Base-by-base conservation (phyloP, 2,329 filamentous ascomycete species). In the Didymellaceae sp. region DNA sequence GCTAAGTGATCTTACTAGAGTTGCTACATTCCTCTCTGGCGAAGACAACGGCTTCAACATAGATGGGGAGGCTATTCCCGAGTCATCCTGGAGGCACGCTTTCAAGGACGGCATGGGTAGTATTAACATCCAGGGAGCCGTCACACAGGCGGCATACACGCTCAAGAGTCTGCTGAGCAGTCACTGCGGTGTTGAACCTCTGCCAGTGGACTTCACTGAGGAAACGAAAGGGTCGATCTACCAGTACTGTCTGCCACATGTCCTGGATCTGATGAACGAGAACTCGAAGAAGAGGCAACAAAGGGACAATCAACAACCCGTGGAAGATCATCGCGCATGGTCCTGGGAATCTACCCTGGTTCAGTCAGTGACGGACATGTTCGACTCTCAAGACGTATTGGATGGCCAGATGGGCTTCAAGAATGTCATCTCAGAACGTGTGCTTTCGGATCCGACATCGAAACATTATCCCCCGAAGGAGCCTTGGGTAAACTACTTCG, bases 71-170 rank as follows among this genome's bases (percentile, higher is more conserved):
- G 2, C 16, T 8, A 6, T 8, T 4, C 10, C 39, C 2, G 42
- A 46, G 4, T 32, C 43, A 2, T 34, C 39, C 7, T 59, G 54
- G 54, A 53, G 46, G 10, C 33, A 39, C 13, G 26, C 39, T 0
- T 59, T 59, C 43, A 59, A 57, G 13, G 51, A 55, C 13, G 52
- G 52, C 3, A 52, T 57, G 49, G 57, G 57, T n/a, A 52, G 45
- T 3, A 42, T 59, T 1, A 59, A 59, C 16, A 39, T 59, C 6
- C 45, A 57, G 16, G 57, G 54, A n/a, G 57, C 57, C 3, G 42
- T 54, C n/a, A 55, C 57, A 9, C 57, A 59, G 32, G 57, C 57
- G 7, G 57, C 54, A 5, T 59, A 59, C 22, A 59, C 57, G 6
- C 40, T 55, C 5, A 59, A 59, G 21, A 59, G 57, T 28, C 38